Evolutionary conservation across 1,284 basidiomycete species (phyloP).

Genomic region (Ustilago hordei): DNA sequence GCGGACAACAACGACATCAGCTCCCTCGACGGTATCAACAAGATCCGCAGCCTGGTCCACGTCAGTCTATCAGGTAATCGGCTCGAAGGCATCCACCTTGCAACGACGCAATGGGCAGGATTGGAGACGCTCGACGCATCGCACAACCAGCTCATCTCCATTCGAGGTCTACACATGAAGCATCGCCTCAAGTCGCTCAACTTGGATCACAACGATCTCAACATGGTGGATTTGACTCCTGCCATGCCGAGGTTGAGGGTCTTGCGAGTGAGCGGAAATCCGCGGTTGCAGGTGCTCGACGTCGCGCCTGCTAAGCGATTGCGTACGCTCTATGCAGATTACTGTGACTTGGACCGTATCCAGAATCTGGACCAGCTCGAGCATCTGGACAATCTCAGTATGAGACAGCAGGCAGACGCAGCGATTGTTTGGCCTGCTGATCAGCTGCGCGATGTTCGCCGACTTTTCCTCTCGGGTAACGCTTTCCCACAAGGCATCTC

Average conservation of each 20-base stretch:
- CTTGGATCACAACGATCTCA: conserved; percentile 81
- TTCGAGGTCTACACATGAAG: conserved; percentile 48
- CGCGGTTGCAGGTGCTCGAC: conserved; percentile 77
- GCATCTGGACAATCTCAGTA: conserved; percentile 87
- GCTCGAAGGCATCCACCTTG: conserved; percentile 76
- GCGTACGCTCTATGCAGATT: conserved; percentile 91
- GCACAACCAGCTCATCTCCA: conserved; percentile 76
- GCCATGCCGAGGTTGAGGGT: conserved; percentile 73
- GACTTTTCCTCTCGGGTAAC: conserved; percentile 91
- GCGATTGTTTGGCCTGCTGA: conserved; percentile 76
- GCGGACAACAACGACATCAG: conserved; percentile 85
- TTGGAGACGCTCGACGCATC: conserved; percentile 86
- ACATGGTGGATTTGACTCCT: conserved; percentile 71
- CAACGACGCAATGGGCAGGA: conserved; percentile 43
- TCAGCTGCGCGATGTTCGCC: conserved; percentile 87
- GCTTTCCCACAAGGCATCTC: conserved; percentile 61
- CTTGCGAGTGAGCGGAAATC: conserved; percentile 85
- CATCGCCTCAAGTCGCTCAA: conserved; percentile 80
- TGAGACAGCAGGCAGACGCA: conserved; percentile 82
- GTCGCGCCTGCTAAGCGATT: conserved; percentile 79
- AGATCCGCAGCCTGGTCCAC: conserved; percentile 76
- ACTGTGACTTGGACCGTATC: conserved; percentile 77
- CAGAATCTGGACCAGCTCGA: conserved; percentile 73
- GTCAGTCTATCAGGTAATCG: conserved; percentile 84
- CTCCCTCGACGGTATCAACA: conserved; percentile 82